Conservation (phyloP, 352 stramenopile genomes). For the Globisporangium apiculatum region DNA sequence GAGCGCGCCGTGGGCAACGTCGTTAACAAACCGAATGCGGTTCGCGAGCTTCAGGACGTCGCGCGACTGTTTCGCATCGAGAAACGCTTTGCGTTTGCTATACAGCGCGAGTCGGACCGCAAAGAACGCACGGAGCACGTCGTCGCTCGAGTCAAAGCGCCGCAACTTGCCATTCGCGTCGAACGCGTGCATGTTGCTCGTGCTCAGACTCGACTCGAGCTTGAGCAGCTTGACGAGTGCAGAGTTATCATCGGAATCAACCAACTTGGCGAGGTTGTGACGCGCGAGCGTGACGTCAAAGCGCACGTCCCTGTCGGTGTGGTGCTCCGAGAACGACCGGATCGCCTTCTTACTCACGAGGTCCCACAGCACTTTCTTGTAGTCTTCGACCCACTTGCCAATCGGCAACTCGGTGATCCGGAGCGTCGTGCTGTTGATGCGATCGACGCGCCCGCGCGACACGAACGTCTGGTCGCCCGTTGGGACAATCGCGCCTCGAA, state of each 20-base stretch:
- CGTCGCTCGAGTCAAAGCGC: conserved; percentile 87
- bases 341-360: conserved; percentile 84
- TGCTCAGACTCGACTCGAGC: conserved; percentile 90
- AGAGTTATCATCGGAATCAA: conserved; percentile 22
- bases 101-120: conserved; percentile 89
- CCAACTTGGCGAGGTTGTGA: conserved; percentile 79
- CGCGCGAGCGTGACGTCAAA: conserved; percentile 71
- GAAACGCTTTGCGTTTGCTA: conserved; percentile 66
- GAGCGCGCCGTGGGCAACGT: conserved; percentile 91
- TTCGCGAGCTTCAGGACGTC: conserved; percentile 91
- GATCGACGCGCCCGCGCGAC: conserved; percentile 60
- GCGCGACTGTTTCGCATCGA: conserved; percentile 74
- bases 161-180: conserved; percentile 86
- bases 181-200: conserved; percentile 98
- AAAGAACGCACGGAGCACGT: conserved; percentile 94
- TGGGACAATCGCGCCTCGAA: conserved; percentile 87
- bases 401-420: conserved; percentile 96
- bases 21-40: conserved; percentile 96
- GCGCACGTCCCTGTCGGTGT: conserved; percentile 90
- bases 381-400: conserved; percentile 97
- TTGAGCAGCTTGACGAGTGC: conserved; percentile 91
- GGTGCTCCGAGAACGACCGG: conserved; percentile 93
- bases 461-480: conserved; percentile 61
- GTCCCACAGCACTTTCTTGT: conserved; percentile 96
- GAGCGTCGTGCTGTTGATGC: conserved; percentile 91